Percentiles rank a stretch among this genome's conserved stretches.
Evolutionary conservation across 805 yeast species (phyloP).

Genomic region (Candida sonorensis): DNA sequence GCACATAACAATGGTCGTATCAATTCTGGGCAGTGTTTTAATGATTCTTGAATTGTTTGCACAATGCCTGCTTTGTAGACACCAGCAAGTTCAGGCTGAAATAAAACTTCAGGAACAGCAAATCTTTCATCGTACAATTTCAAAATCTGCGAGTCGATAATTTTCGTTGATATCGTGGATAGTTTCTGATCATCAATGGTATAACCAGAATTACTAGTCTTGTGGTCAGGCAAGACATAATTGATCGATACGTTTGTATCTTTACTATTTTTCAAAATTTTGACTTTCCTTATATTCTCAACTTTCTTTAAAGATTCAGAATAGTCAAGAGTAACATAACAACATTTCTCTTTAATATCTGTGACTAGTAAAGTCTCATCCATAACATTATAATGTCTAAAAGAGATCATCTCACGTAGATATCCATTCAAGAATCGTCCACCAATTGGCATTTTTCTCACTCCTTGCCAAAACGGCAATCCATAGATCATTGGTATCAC

Average conservation of each 20-base stretch:
- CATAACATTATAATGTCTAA: conserved; percentile 85
- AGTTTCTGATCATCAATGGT: conserved; percentile 13
- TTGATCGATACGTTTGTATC: conserved; percentile 40
- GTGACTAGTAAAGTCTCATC: conserved; percentile 85
- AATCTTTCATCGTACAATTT: conserved; percentile 79
- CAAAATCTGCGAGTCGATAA: conserved; percentile 52
- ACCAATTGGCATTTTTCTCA: conserved; percentile 74
- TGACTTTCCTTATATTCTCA: conserved; percentile 17
- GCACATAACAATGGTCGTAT: conserved; percentile 69
- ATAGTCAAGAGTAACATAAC: conserved; percentile 63
- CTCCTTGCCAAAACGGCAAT: conserved; percentile 66
- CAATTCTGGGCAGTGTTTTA: conserved; percentile 66
- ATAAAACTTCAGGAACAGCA: conserved; percentile 77
- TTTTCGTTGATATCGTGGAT: neutral
- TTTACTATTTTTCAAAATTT: conserved; percentile 5
- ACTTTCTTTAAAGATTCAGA: conserved; percentile 20
- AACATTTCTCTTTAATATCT: conserved; percentile 73
- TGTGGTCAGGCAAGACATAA: conserved; percentile 84
- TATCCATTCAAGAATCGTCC: conserved; percentile 82
- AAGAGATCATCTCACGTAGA: conserved; percentile 77
- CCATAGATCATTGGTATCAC: conserved; percentile 80
- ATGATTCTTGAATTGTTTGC: conserved; percentile 59
- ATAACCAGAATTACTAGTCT: conserved; percentile 72
- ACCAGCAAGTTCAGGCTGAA: conserved; percentile 78
- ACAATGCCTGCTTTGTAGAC: conserved; percentile 75